Percentiles rank a stretch among this genome's conserved stretches.
These are phyloP conservation scores for Kuraishia molischiana DNA, from an alignment of 805 yeast genomes.

Conservation along the genomic window DNA sequence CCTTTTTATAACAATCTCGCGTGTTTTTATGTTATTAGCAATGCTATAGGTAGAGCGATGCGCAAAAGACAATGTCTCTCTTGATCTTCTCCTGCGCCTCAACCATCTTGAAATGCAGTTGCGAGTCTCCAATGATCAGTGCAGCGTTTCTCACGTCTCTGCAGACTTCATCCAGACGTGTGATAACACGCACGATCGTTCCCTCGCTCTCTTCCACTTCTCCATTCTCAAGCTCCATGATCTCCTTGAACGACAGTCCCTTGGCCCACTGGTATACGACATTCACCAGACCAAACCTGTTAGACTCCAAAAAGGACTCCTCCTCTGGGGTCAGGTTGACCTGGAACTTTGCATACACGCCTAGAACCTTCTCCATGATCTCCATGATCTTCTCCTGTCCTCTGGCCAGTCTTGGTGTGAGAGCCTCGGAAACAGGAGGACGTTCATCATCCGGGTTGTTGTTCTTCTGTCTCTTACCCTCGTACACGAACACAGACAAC, in stretches of 20 bases:
- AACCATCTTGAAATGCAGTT: slow-evolving; percentile 80
- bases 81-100: slow-evolving; percentile 92
- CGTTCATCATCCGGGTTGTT: slow-evolving; percentile 35
- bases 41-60: slow-evolving; percentile 84
- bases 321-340: slow-evolving; percentile 78
- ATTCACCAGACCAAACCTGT: slow-evolving; percentile 83
- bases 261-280: slow-evolving; percentile 98
- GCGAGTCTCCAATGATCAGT: slow-evolving; percentile 86
- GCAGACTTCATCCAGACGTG: slow-evolving; percentile 89
- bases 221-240: slow-evolving; percentile 80
- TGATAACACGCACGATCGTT: slow-evolving; percentile 90
- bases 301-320: slow-evolving; percentile 69
- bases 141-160: slow-evolving; percentile 93
- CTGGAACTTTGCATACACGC: slow-evolving; percentile 55
- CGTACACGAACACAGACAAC: slow-evolving; percentile 85
- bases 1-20: too few species aligned
- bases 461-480: slow-evolving; percentile 50
- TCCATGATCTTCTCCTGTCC: slow-evolving; percentile 61
- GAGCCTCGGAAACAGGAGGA: slow-evolving; percentile 22
- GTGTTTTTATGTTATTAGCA: too few species aligned
- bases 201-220: slow-evolving; percentile 57
- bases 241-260: slow-evolving; percentile 84
- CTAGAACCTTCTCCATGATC: slow-evolving; percentile 54
- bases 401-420: slow-evolving; percentile 71
- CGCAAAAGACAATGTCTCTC: slow-evolving; percentile 95